Evolutionary conservation across 345 rosid species (phyloP).

Genomic region (Combretum micranthum): DNA sequence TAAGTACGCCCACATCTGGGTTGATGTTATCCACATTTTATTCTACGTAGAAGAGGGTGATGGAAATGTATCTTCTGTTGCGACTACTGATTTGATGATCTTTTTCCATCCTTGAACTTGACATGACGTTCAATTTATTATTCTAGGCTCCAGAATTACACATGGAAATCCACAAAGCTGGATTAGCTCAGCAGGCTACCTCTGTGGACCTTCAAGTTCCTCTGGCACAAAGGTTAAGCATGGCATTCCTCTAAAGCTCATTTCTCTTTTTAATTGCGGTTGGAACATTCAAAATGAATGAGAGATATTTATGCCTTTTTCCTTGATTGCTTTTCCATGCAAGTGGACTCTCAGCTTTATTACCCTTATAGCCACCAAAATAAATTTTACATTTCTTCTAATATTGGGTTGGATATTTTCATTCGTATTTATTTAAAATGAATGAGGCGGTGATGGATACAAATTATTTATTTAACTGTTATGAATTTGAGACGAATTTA

Average conservation of each 20-base stretch:
- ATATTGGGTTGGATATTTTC: not conserved
- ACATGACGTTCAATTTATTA: not conserved
- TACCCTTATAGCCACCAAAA: not conserved
- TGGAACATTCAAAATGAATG: not conserved
- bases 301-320: too few relatives aligned
- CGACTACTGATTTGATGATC: too few relatives aligned
- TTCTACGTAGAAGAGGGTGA: too few relatives aligned
- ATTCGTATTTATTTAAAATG: not conserved
- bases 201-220: conserved; percentile 36
- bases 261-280: not conserved
- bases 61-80: too few relatives aligned
- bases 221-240: conserved; percentile 33
- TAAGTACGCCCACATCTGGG: too few relatives aligned
- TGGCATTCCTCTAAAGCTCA: not conserved
- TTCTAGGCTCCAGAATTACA: conserved; percentile 46
- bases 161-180: conserved; percentile 52
- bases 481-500: too few relatives aligned
- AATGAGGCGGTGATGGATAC: not conserved
- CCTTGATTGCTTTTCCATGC: conserved; percentile 1
- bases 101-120: not conserved
- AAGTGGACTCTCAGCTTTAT: too few relatives aligned
- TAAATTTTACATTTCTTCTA: not conserved
- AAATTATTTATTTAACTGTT: too few relatives aligned
- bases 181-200: conserved; percentile 31
- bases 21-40: too few relatives aligned